Conservation (phyloP, 2,329 filamentous ascomycete genomes). For the Sarocladium brachiariae region DNA sequence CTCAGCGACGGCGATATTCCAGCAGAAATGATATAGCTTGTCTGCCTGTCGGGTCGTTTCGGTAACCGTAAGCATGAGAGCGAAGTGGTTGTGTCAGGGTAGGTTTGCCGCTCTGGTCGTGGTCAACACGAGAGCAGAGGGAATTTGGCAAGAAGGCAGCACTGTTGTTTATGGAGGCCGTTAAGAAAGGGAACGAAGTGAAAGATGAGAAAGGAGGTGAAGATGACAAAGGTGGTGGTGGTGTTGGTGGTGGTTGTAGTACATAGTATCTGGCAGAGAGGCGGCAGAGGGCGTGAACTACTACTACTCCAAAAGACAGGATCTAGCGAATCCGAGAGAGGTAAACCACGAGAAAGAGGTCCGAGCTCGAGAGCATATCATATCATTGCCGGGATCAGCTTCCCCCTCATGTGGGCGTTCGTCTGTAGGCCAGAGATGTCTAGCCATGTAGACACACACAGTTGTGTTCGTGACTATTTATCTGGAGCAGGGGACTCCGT, state of each 20-base stretch:
- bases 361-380: slow-evolving; percentile 12
- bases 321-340: slow-evolving; percentile 17
- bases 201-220: slow-evolving; percentile 7
- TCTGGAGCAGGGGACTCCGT: slow-evolving; percentile 3
- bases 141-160: not conserved
- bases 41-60: no score
- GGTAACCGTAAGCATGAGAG: not conserved
- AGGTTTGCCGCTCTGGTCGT: not conserved
- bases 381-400: not conserved
- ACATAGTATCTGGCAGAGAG: no score
- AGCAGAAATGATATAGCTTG: no score
- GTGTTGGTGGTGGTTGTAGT: no score
- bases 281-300: no score
- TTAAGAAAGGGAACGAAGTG: slow-evolving; percentile 2
- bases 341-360: slow-evolving; percentile 13
- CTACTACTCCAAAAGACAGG: no score
- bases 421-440: not conserved
- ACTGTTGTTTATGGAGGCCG: not conserved
- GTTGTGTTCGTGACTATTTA: not conserved
- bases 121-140: slow-evolving; percentile 3
- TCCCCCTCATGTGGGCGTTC: not conserved
- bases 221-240: no score
- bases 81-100: not conserved
- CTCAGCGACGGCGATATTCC: not conserved
- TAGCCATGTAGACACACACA: no score